Evolutionary conservation across 2,329 filamentous ascomycete genomes (phyloP).

Genomic region (Nemania diffusa): DNA sequence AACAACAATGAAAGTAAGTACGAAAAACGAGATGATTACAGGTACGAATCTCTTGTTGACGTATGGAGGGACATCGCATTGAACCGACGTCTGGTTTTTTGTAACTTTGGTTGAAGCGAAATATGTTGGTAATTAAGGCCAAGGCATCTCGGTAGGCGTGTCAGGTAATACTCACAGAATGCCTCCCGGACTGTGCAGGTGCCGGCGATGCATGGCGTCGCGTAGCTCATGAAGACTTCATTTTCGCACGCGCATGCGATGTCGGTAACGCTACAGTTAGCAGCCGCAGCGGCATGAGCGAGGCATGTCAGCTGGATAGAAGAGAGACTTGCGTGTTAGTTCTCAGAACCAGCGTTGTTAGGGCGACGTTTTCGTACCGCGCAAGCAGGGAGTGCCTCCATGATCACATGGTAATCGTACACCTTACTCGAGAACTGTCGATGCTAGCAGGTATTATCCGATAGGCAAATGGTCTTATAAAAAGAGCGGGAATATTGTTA

Average conservation of each 20-base stretch:
- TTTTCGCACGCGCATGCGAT: constrained; percentile 17
- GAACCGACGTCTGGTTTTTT: constrained; percentile 21
- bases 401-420: background rate
- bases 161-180: constrained; percentile 18
- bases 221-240: constrained; percentile 6
- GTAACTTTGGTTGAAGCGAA: constrained; percentile 5
- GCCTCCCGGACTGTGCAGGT: constrained; percentile 22
- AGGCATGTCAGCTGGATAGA: constrained; percentile 22
- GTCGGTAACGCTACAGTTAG: constrained; percentile 20
- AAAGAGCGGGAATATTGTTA: background rate
- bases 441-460: background rate
- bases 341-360: too few relatives aligned
- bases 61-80: constrained; percentile 16
- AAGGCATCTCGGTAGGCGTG: background rate
- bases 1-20: constrained; percentile 13
- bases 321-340: background rate
- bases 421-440: background rate
- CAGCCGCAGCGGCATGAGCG: constrained; percentile 3
- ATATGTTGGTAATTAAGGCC: background rate
- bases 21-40: constrained; percentile 21
- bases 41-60: constrained; percentile 15
- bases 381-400: constrained; percentile 17
- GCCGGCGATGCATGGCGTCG: constrained; percentile 10
- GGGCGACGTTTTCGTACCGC: constrained; percentile 6
- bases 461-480: background rate